These are phyloP conservation scores for Cylindrotheca closterium DNA, from an alignment of 108 stramenopile genomes.

Conservation along the genomic window DNA sequence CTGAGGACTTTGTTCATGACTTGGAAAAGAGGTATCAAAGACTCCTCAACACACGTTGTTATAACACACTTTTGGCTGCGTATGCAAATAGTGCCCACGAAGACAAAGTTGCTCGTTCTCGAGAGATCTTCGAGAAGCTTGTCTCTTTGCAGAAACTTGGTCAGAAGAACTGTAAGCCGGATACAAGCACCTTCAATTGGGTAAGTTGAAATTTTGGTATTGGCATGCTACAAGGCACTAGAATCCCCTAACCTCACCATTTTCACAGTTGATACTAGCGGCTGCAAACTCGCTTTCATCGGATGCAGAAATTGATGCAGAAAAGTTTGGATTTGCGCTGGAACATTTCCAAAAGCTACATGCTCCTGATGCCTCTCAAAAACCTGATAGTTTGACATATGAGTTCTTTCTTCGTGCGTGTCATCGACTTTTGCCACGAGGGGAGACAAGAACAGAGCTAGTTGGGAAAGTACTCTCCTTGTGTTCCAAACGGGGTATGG, in stretches of 20 bases:
- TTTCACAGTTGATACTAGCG: background rate
- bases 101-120: constrained; percentile 2
- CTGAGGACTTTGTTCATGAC: constrained; percentile 14
- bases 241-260: background rate
- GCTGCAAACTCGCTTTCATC: background rate
- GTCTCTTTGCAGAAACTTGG: constrained; percentile 4
- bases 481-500: constrained; percentile 14
- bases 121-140: constrained; percentile 5
- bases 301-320: background rate
- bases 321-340: constrained; percentile 17
- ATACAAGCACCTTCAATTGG: constrained; percentile 53
- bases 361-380: background rate
- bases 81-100: constrained; percentile 14
- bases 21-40: constrained; percentile 6
- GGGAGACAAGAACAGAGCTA: constrained; percentile 18
- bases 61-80: constrained; percentile 47
- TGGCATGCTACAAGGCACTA: background rate
- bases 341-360: constrained; percentile 25
- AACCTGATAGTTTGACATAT: constrained; percentile 26
- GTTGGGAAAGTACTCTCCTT: constrained; percentile 20
- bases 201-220: constrained; percentile 3
- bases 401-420: constrained; percentile 28
- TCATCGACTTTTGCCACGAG: constrained; percentile 15
- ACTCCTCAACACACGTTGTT: constrained; percentile 13
- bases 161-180: constrained; percentile 49